phyloP scores from a whole-genome alignment of 2,329 filamentous ascomycete species.

The Ophiocordyceps unilateralis region DNA sequence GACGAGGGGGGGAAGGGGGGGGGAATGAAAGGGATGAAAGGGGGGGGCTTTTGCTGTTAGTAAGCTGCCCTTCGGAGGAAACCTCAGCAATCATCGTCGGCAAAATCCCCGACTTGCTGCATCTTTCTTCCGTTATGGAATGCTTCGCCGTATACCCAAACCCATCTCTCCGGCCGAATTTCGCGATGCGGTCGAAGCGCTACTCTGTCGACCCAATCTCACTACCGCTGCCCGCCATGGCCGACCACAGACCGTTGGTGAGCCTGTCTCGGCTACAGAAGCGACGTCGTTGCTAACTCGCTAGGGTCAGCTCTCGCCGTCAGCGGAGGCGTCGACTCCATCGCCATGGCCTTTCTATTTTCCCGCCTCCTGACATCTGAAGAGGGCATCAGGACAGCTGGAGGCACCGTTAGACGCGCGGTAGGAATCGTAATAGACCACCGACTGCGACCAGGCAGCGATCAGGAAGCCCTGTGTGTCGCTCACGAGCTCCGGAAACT shows the following conservation, averaged over 20 bases:
- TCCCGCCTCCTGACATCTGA: conserved; percentile 22
- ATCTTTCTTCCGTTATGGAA: too few relatives aligned
- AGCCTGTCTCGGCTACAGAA: conserved; percentile 8
- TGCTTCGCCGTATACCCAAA: too few relatives aligned
- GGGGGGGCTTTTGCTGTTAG: too few relatives aligned
- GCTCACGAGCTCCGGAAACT: conserved; percentile 19
- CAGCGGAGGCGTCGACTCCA: conserved; percentile 93
- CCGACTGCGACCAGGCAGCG: conserved; percentile 32
- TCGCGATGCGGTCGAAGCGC: conserved; percentile 30
- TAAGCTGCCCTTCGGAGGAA: too few relatives aligned
- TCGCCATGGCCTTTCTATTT: conserved; percentile 74
- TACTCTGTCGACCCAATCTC: conserved; percentile 2
- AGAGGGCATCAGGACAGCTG: conserved; percentile 21
- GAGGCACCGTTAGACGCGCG: conserved; percentile 24
- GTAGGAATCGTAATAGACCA: conserved; percentile 40
- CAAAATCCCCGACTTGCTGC: too few relatives aligned
- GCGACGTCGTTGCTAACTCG: too few relatives aligned
- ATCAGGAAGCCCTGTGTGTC: conserved; percentile 33
- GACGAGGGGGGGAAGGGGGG: too few relatives aligned
- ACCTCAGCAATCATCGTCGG: too few relatives aligned
- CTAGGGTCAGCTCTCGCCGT: conserved; percentile 63
- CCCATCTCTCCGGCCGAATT: conserved; percentile 21
- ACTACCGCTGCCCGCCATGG: conserved; percentile 11
- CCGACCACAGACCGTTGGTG: conserved; percentile 23
- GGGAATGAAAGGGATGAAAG: too few relatives aligned